Conservation (phyloP, 768 basidiomycete genomes). For the Hortiboletus flavorubellus region DNA sequence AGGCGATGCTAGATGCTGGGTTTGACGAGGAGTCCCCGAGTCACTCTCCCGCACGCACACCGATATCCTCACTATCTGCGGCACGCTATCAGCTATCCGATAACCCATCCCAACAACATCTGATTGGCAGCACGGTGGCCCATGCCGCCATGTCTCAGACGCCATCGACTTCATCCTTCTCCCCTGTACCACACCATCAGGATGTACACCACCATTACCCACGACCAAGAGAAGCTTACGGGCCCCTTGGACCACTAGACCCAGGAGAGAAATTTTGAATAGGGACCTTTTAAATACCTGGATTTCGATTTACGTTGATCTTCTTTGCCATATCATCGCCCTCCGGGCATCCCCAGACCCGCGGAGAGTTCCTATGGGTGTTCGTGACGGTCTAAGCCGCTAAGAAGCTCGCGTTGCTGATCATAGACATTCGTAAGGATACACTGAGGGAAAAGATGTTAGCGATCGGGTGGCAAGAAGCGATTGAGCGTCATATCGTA, state of each 20-base stretch:
- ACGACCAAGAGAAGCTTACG: slow-evolving; percentile 38
- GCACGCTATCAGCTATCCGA: slow-evolving; percentile 66
- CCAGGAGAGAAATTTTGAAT: slow-evolving; percentile 51
- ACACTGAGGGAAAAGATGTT: too few relatives aligned
- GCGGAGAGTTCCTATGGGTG: too few relatives aligned
- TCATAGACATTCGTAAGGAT: too few relatives aligned
- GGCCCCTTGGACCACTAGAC: slow-evolving; percentile 58
- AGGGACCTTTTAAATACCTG: slow-evolving; percentile 20
- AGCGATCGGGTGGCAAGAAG: too few relatives aligned
- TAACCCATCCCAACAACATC: slow-evolving; percentile 36
- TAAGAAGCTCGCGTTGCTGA: too few relatives aligned
- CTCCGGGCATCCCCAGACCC: too few relatives aligned
- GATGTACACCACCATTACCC: slow-evolving; percentile 38
- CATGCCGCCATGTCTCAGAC: slow-evolving; percentile 48
- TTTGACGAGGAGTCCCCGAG: slow-evolving; percentile 64
- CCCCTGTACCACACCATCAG: slow-evolving; percentile 26
- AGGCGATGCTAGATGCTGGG: slow-evolving; percentile 89
- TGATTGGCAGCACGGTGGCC: slow-evolving; percentile 26
- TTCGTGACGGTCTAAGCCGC: too few relatives aligned
- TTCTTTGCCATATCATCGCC: not conserved
- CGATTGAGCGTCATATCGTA: too few relatives aligned
- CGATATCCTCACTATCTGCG: slow-evolving; percentile 32
- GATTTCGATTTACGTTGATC: slow-evolving; percentile 30
- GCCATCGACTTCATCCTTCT: slow-evolving; percentile 32
- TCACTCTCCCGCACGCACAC: slow-evolving; percentile 43